A percentile compares a stretch with the other conserved stretches of the same genome.
Evolutionary conservation across 176 grass and related monocot species (phyloP).

Genomic region (Thalia dealbata): DNA sequence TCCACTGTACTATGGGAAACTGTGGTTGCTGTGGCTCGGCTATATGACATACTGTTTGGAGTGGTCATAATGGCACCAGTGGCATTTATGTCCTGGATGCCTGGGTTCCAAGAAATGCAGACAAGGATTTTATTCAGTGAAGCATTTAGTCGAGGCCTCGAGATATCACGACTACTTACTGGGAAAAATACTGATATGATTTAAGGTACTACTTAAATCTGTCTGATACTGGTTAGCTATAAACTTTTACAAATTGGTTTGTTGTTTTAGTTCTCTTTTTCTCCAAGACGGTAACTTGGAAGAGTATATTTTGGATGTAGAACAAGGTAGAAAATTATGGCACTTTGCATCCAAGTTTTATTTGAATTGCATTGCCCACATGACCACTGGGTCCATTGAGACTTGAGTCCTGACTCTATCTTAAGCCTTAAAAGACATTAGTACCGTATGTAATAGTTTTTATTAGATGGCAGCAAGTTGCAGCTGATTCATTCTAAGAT

Average conservation of each 20-base stretch:
- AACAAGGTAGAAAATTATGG: background rate
- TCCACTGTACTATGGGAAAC: slow-evolving; percentile 69
- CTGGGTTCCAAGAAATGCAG: slow-evolving; percentile 93
- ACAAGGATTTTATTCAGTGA: slow-evolving; percentile 96
- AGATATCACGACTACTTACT: slow-evolving; percentile 81
- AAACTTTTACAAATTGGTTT: background rate
- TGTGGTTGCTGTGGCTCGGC: slow-evolving; percentile 56
- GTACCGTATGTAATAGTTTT: background rate
- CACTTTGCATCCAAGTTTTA: background rate
- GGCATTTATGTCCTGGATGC: slow-evolving; percentile 85
- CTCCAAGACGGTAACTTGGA: background rate
- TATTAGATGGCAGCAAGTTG: background rate
- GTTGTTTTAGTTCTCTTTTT: background rate
- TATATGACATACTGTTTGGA: slow-evolving; percentile 90
- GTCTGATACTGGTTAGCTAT: background rate
- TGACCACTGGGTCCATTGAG: background rate
- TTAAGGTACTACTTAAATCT: slow-evolving; percentile 38
- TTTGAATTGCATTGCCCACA: background rate
- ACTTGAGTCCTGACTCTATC: background rate
- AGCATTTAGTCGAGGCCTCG: slow-evolving; percentile 84
- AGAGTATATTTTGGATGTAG: background rate
- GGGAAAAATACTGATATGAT: slow-evolving; percentile 53
- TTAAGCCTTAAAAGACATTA: background rate
- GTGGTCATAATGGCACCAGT: slow-evolving; percentile 76
- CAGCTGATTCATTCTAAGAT: background rate